Evolutionary conservation across 257 asterid genomes (phyloP).

Genomic region (Nicotiana noctiflora): DNA sequence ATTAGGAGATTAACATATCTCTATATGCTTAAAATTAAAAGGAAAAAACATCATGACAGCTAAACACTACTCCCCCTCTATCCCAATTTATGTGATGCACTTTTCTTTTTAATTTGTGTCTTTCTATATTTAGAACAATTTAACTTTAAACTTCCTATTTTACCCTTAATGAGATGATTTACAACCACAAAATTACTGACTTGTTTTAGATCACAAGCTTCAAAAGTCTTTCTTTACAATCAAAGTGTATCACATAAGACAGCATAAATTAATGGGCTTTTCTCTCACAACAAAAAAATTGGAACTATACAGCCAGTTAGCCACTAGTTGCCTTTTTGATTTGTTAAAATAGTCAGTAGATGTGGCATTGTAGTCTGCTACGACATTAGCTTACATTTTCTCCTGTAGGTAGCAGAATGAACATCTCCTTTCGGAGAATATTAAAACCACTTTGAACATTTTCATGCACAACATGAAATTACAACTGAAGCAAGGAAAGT

Average conservation of each 20-base stretch:
- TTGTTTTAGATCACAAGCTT: not conserved
- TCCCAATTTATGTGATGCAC: too few species aligned
- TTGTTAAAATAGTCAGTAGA: too few species aligned
- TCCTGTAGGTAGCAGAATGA: not conserved
- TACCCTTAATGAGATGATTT: too few species aligned
- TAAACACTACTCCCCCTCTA: not conserved
- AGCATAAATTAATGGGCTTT: not conserved
- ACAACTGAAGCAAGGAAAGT: not conserved
- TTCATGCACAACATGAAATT: not conserved
- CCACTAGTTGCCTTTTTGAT: not conserved
- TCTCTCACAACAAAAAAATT: not conserved
- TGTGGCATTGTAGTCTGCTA: not conserved
- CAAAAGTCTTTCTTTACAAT: not conserved
- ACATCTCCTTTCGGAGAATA: not conserved
- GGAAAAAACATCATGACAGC: not conserved
- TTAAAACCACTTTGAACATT: not conserved
- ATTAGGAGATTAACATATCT: not conserved
- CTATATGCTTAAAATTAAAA: not conserved
- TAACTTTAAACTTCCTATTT: too few species aligned
- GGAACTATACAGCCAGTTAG: not conserved
- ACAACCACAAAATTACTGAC: not conserved
- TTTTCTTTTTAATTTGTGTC: too few species aligned
- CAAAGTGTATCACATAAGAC: too few species aligned
- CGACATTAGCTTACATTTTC: not conserved
- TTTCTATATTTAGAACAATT: too few species aligned